Conservation (phyloP, 306 rosid genomes). For the Boehmeria nivea region DNA sequence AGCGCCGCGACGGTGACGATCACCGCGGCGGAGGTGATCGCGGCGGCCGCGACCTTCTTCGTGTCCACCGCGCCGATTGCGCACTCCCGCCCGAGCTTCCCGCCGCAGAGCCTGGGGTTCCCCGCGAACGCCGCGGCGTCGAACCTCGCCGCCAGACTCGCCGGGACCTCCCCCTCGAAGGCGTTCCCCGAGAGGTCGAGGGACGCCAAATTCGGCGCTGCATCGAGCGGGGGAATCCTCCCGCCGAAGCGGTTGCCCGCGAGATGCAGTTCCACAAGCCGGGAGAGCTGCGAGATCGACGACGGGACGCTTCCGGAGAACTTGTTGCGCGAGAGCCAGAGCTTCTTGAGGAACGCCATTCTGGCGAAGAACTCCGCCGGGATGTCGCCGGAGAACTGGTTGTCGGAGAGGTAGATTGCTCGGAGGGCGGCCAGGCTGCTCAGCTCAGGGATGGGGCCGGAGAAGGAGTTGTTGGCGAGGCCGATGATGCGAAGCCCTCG, state of each 20-base stretch:
- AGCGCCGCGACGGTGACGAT: conserved; percentile 24
- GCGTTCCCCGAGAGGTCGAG: conserved; percentile 56
- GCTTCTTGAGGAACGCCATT: conserved; percentile 61
- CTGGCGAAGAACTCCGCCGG: conserved; percentile 39
- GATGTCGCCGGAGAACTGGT: conserved; percentile 65
- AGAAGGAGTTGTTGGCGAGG: conserved; percentile 46
- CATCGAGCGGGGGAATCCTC: conserved; percentile 29
- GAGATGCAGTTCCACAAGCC: conserved; percentile 47
- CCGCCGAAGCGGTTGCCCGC: conserved; percentile 67
- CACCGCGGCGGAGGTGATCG: conserved; percentile 18
- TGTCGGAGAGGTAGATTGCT: conserved; percentile 49
- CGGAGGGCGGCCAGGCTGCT: conserved; percentile 44
- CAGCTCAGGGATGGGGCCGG: conserved; percentile 61
- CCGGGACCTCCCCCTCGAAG: conserved; percentile 65
- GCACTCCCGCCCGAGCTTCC: conserved; percentile 29
- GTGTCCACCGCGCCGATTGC: neutral
- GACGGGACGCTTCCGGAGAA: conserved; percentile 52
- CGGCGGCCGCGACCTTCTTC: conserved; percentile 19
- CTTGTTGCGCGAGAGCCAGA: conserved; percentile 52
- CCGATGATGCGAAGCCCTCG: conserved; percentile 43
- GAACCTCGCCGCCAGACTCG: conserved; percentile 32
- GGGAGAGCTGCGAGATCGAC: conserved; percentile 39
- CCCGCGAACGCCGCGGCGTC: conserved; percentile 33
- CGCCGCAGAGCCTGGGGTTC: conserved; percentile 53
- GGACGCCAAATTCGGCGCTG: conserved; percentile 16